Evolutionary conservation across 495 filamentous ascomycete species (phyloP), one percentile per base, ranked within the genome.

Genomic region (Podospora anserina): DNA sequence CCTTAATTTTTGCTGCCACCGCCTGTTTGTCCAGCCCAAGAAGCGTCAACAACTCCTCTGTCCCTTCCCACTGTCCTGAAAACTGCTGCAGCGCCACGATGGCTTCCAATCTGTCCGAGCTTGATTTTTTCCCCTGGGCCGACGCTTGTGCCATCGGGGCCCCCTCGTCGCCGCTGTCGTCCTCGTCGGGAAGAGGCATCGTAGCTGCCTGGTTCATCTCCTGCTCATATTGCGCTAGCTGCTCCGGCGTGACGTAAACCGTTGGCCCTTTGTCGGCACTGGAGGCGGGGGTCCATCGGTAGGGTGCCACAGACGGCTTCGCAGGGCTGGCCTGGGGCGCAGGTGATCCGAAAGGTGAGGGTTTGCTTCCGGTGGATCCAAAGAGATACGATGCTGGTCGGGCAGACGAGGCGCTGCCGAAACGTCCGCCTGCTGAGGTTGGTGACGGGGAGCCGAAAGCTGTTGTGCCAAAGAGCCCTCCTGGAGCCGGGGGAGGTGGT

Each of bases 21-120:
- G 59, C 63, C n/a, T 66, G 18, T 18, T 60, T 26, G 23, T 53
- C 60, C 16, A 65, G 59, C 34, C 67, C 62, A 59, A 61, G 26
- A n/a, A 63, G 49, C 49, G 67, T 56, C 7, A 74, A 60, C 5
- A 76, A 54, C 58, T 73, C 74, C 3, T 32, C 61, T 3, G 30
- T 58, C 18, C 55, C n/a, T 2, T 9, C 0, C 55, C 55, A 58
- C 55, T 58, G 13, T 7, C 55, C 55, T 11, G n/a, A 7, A 58
- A 58, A 58, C 55, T 58, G n/a, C 55, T 58, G 55, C n/a, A 58
- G n/a, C 20, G 55, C 15, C 4, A 58, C 55, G 1, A 58, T 19
- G 2, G 6, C 18, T n/a, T 58, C 55, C 5, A 58, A 18, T 9
- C 9, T 58, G 55, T 58, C 23, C 5, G 6, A 4, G 5, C 18